phyloP scores from a whole-genome alignment of 768 basidiomycete species.

The Exidia glandulosa region DNA sequence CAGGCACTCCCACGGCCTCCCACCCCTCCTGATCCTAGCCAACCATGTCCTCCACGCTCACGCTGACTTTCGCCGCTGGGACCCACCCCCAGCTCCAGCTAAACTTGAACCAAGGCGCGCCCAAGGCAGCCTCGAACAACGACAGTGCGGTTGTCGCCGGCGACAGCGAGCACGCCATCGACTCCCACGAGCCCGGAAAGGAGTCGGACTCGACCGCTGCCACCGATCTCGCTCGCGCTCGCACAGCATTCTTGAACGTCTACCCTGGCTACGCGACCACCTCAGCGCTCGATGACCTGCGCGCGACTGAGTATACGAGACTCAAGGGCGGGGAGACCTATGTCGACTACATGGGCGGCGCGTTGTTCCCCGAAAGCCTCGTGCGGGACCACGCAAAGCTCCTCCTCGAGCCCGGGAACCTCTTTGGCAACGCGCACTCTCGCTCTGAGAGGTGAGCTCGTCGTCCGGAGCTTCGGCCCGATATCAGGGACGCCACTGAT shows the following conservation, averaged over 20 bases:
- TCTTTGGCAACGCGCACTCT: conserved; percentile 80
- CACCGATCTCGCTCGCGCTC: not conserved
- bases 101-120: no score
- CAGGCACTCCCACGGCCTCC: no score
- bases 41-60: no score
- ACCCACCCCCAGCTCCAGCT: no score
- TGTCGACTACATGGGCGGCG: conserved; percentile 80
- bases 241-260: conserved; percentile 25
- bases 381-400: conserved; percentile 62
- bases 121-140: no score
- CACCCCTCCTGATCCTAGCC: no score
- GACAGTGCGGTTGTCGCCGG: not conserved
- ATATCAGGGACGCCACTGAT: not conserved
- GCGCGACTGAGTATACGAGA: conserved; percentile 50
- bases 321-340: conserved; percentile 57
- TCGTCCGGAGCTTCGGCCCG: not conserved
- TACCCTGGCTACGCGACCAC: conserved; percentile 52
- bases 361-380: conserved; percentile 69
- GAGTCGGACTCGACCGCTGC: not conserved
- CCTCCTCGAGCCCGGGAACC: conserved; percentile 35
- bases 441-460: conserved; percentile 57
- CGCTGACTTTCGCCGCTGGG: no score
- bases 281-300: conserved; percentile 60
- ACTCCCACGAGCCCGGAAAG: not conserved
- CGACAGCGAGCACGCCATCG: not conserved